phyloP scores from a whole-genome alignment of 2,329 filamentous ascomycete species.

The Trichoderma harzianum region DNA sequence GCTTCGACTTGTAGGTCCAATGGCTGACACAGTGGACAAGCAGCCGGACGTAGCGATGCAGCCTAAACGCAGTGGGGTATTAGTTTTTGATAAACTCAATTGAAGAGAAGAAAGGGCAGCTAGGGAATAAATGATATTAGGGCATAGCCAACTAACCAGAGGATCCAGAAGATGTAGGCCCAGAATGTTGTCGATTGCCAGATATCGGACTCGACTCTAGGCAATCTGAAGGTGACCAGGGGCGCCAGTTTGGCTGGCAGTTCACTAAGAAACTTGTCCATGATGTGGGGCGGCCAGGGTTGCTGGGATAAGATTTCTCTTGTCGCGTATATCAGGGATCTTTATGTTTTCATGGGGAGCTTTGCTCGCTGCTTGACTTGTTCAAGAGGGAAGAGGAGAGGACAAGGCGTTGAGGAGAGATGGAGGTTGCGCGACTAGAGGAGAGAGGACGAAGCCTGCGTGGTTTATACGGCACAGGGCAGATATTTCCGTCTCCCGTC shows the following conservation, averaged over 20 bases:
- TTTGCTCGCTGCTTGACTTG: background rate
- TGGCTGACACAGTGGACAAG: conserved; percentile 82
- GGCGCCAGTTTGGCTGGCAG: conserved; percentile 12
- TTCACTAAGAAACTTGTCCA: conserved; percentile 13
- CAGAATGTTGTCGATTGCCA: conserved; percentile 48
- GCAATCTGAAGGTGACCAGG: conserved; percentile 12
- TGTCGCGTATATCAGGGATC: conserved; percentile 6
- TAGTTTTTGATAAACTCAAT: background rate
- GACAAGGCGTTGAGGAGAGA: background rate
- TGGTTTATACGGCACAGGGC: background rate
- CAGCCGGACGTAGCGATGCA: conserved; percentile 83
- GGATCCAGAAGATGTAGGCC: conserved; percentile 40
- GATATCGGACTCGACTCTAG: conserved; percentile 23
- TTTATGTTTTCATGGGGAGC: conserved; percentile 9
- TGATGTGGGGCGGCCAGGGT: conserved; percentile 15
- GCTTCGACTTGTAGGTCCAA: conserved; percentile 82
- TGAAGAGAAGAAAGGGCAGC: background rate
- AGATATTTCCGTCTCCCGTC: background rate
- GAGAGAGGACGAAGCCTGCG: background rate
- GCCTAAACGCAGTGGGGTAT: conserved; percentile 46
- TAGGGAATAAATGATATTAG: background rate
- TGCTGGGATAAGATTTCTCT: conserved; percentile 2
- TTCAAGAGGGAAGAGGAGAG: background rate
- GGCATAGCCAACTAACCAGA: conserved; percentile 44
- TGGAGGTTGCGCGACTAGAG: background rate